Evolutionary conservation across 225 moss, liverwort and hornwort genomes (phyloP).

Genomic region (Polytrichum commune): DNA sequence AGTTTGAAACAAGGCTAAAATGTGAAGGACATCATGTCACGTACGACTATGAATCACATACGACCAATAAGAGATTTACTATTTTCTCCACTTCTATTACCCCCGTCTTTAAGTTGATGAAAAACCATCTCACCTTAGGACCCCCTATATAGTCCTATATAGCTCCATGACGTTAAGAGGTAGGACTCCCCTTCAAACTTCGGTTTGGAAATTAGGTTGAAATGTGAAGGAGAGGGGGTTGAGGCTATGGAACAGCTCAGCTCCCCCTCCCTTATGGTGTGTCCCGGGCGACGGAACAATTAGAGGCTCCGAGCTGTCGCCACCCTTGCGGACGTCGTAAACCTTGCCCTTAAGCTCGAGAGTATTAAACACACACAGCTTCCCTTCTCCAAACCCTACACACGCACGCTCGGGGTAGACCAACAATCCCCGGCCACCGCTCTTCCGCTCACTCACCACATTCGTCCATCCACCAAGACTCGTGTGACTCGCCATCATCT

Average conservation of each 20-base stretch:
- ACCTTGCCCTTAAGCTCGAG: slow-evolving; percentile 21
- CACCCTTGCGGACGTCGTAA: not conserved
- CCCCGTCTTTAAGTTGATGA: too few species aligned
- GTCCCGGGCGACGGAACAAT: not conserved
- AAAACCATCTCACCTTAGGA: too few species aligned
- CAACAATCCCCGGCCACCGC: slow-evolving; percentile 14
- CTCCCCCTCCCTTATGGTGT: not conserved
- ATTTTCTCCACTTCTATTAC: too few species aligned
- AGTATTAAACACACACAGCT: slow-evolving; percentile 27
- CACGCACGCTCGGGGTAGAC: slow-evolving; percentile 33
- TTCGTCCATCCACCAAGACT: not conserved
- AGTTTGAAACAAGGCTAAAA: too few species aligned
- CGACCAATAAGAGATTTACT: too few species aligned
- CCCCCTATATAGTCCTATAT: too few species aligned
- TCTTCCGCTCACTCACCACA: not conserved
- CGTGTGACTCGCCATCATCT: not conserved
- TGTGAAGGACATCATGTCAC: too few species aligned
- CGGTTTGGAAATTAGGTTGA: slow-evolving; percentile 12
- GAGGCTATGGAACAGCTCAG: slow-evolving; percentile 13
- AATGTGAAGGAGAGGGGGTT: slow-evolving; percentile 23
- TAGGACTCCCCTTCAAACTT: too few species aligned
- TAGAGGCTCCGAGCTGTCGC: not conserved
- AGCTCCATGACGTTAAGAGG: too few species aligned
- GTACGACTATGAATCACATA: too few species aligned
- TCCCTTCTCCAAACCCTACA: slow-evolving; percentile 13